Base-by-base conservation (phyloP, 495 filamentous ascomycete genomes). In the Xylaria acuta region DNA sequence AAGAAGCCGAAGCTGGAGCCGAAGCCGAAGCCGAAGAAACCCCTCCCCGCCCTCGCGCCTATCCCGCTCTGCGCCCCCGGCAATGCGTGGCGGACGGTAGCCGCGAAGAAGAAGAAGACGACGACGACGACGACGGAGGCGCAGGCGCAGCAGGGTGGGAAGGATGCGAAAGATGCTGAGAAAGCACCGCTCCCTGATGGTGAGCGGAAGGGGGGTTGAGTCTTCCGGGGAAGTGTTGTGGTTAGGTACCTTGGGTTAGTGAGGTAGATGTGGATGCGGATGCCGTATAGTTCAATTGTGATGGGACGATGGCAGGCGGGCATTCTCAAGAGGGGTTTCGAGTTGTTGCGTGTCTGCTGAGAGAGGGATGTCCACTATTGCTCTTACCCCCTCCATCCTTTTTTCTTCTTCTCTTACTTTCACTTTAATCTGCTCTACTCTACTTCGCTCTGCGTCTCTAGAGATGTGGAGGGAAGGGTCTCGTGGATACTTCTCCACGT, bases 131-230 rank as follows among this genome's bases (percentile, higher is more conserved):
- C 6, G 51, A 25, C 25, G 22, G 53, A 25, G 25, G 5, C 12
- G 11, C 25, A 32, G 53, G 5, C 11, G 53, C 25, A 18, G 53
- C 11, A 38, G 20, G 34, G 38, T 36, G 30, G 0, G 51, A 54
- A 56, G 3, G 30, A 32, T 14, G 30, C 5, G 7, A 53, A 22
- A 53, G n/a, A 12, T 22, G 22, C 18, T 6, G 56, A 22, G 7
- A 12, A 38, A 32, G 9, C 2, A 1, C 32, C 2, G 30, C 32
- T 14, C 27, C 49, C 43, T 51, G 22, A 16, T 22, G 68, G 68
- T 3, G 68, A 70, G 58, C 40, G 68, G 16, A 70, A 70, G 43
- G 68, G 68, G 32, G 68, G 68, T 45, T 70, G 51, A 58, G 32
- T 14, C 40, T 12, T n/a, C n/a, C n/a, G n/a, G 14, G 11, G 41